phyloP scores from a whole-genome alignment of 805 yeast genomes.

The Lipomyces starkeyi region DNA sequence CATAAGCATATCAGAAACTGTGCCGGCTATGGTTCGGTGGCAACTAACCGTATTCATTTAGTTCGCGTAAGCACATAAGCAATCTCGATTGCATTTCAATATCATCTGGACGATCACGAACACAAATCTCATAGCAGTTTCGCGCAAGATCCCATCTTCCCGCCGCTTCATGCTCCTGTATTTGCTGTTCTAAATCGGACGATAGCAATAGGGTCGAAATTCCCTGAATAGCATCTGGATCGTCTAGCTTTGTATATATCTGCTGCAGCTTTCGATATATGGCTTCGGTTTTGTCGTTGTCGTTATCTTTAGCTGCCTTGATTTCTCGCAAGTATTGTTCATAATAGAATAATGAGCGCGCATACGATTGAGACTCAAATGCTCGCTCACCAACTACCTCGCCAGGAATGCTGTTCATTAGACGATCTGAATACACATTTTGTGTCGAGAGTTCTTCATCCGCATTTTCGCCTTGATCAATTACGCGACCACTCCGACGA shows the following conservation, averaged over 20 bases:
- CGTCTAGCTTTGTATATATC: constrained; percentile 87
- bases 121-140: constrained; percentile 74
- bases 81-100: constrained; percentile 56
- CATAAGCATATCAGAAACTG: neutral
- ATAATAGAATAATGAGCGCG: constrained; percentile 81
- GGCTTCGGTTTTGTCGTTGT: constrained; percentile 36
- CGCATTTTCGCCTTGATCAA: constrained; percentile 19
- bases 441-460: neutral
- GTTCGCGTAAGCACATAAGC: constrained; percentile 73
- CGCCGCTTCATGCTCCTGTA: constrained; percentile 79
- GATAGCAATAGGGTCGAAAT: constrained; percentile 71
- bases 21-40: neutral
- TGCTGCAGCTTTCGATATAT: constrained; percentile 57
- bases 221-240: constrained; percentile 89
- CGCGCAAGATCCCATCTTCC: constrained; percentile 88
- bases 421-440: constrained; percentile 10
- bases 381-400: constrained; percentile 77
- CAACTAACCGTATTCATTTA: constrained; percentile 70
- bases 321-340: constrained; percentile 71
- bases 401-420: constrained; percentile 20
- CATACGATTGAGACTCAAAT: constrained; percentile 81
- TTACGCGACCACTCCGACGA: constrained; percentile 5
- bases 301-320: constrained; percentile 40
- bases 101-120: constrained; percentile 39
- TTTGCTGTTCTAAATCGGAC: constrained; percentile 72